Evolutionary conservation across 768 basidiomycete species (phyloP).

Genomic region (Postia placenta): DNA sequence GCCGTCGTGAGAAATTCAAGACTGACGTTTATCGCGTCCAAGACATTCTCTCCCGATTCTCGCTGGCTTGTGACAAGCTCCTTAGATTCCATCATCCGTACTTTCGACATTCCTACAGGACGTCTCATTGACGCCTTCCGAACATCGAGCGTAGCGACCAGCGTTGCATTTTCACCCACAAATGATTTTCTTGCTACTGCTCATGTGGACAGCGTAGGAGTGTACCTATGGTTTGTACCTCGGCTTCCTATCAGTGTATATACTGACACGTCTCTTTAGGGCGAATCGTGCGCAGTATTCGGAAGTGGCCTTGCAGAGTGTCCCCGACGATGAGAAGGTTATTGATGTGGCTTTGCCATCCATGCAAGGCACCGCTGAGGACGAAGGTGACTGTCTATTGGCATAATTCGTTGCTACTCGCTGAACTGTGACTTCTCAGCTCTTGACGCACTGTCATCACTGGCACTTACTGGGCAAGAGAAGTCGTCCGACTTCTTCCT

Average conservation of each 20-base stretch:
- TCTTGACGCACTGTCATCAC: conserved; percentile 55
- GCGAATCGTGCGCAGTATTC: conserved; percentile 94
- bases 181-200: conserved; percentile 94
- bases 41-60: conserved; percentile 95
- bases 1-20: not conserved
- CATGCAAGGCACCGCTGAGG: conserved; percentile 76
- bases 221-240: conserved; percentile 78
- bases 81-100: conserved; percentile 87
- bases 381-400: conserved; percentile 56
- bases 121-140: conserved; percentile 88
- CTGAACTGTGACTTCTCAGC: conserved; percentile 31
- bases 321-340: conserved; percentile 69
- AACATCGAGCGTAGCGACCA: conserved; percentile 82
- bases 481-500: conserved; percentile 64
- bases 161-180: conserved; percentile 88
- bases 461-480: conserved; percentile 53
- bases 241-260: not conserved
- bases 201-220: conserved; percentile 90
- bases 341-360: conserved; percentile 69
- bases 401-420: not conserved
- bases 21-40: conserved; percentile 1
- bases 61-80: conserved; percentile 89
- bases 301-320: conserved; percentile 73
- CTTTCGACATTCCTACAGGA: conserved; percentile 94
- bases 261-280: conserved; percentile 37